phyloP scores from a whole-genome alignment of 495 filamentous ascomycete species.

The Saxispiralis lemnorum region DNA sequence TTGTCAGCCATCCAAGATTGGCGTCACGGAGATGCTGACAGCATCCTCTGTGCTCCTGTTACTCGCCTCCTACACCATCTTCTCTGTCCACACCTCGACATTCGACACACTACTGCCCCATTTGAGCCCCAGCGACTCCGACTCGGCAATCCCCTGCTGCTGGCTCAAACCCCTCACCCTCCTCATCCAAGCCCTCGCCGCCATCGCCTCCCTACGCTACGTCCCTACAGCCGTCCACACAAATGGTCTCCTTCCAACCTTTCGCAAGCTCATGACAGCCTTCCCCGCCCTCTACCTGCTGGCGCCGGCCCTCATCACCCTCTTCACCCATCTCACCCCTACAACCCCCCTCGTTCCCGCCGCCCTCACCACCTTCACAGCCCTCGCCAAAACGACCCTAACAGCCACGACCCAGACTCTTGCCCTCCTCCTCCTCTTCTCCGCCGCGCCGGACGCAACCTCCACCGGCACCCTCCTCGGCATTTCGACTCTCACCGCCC shows the following conservation, averaged over 20 bases:
- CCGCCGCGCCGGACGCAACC: conserved; percentile 29
- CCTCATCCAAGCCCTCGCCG: conserved; percentile 22
- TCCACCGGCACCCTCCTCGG: conserved; percentile 30
- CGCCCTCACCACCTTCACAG: conserved; percentile 21
- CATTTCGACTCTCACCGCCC: conserved; percentile 26
- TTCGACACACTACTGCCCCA: conserved; percentile 31
- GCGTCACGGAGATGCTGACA: conserved; percentile 25
- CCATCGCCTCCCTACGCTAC: conserved; percentile 19
- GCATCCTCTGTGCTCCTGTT: conserved; percentile 29
- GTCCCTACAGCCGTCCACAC: conserved; percentile 21
- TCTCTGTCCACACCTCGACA: conserved; percentile 29
- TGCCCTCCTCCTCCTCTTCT: conserved; percentile 27
- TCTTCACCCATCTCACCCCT: conserved; percentile 2
- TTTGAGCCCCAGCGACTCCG: conserved; percentile 28
- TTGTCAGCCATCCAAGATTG: conserved; percentile 22
- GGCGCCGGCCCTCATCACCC: conserved; percentile 15
- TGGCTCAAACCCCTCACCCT: conserved; percentile 25
- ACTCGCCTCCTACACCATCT: conserved; percentile 27
- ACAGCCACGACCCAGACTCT: conserved; percentile 25
- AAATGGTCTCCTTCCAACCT: conserved; percentile 26
- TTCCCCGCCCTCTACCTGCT: conserved; percentile 28
- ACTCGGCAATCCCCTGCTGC: conserved; percentile 29
- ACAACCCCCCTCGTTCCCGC: conserved; percentile 22
- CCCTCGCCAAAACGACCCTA: conserved; percentile 27
- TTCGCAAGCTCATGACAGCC: conserved; percentile 23